A percentile compares a stretch with the other conserved stretches of the same genome.
Conservation (phyloP, 2,329 filamentous ascomycete genomes). For the Pseudophaeomoniella oleicola region DNA sequence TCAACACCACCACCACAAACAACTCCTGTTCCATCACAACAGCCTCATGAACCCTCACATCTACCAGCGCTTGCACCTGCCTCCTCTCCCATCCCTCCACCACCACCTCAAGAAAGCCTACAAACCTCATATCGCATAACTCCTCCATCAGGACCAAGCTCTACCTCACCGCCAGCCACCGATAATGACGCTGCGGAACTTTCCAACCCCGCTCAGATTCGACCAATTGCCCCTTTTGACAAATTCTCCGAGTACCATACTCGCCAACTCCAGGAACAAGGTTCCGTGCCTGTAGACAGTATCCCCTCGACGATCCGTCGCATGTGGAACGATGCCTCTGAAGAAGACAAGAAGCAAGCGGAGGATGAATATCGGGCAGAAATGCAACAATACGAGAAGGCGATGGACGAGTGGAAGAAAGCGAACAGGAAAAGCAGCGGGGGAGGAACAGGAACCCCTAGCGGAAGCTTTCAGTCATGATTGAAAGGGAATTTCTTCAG, state of each 20-base stretch:
- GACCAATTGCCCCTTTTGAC: not conserved
- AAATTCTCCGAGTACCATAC: constrained; percentile 12
- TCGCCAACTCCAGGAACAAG: constrained; percentile 11
- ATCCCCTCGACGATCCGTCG: constrained; percentile 8
- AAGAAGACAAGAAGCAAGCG: constrained; percentile 11
- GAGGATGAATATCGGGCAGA: constrained; percentile 12
- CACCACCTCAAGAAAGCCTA: constrained; percentile 2
- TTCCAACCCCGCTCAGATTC: not conserved
- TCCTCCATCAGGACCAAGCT: not conserved
- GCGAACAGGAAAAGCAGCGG: constrained; percentile 3
- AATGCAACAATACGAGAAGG: constrained; percentile 10
- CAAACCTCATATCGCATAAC: constrained; percentile 1
- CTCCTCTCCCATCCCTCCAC: constrained; percentile 1
- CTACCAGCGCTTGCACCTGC: constrained; percentile 3
- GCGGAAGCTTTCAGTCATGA: not conserved
- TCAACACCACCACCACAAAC: not conserved
- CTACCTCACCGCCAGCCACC: not conserved
- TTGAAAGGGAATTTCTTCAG: too few species aligned
- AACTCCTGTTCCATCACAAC: not conserved
- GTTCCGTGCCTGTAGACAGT: constrained; percentile 8
- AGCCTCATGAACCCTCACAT: not conserved
- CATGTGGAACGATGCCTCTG: constrained; percentile 11
- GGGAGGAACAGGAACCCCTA: not conserved
- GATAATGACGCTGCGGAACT: not conserved
- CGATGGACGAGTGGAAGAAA: constrained; percentile 11